Conservation (phyloP, 23 red algal genomes). For the Rhodosorus marinus region DNA sequence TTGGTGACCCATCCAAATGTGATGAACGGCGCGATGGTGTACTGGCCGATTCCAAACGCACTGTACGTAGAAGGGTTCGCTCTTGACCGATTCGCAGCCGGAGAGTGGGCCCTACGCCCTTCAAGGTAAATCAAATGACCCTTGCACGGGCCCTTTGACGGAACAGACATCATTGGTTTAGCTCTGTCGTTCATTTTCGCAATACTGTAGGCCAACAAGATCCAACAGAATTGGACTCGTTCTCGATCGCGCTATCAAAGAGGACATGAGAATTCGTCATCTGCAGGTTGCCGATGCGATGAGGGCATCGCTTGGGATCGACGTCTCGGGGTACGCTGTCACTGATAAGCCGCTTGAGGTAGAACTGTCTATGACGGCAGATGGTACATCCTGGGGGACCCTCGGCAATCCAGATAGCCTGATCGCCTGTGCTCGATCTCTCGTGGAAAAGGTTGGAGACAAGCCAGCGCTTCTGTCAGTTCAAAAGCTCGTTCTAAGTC, state of each 20-base stretch:
- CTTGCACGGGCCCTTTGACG: background rate
- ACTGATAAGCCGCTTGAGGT: slow-evolving; percentile 39
- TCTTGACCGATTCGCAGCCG: slow-evolving; percentile 62
- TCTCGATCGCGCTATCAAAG: slow-evolving; percentile 39
- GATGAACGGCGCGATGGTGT: slow-evolving; percentile 83
- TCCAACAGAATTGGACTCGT: slow-evolving; percentile 61
- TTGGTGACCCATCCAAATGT: slow-evolving; percentile 96
- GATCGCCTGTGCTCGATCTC: too few species aligned
- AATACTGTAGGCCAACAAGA: too few species aligned
- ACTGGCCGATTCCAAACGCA: slow-evolving; percentile 74
- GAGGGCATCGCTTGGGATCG: slow-evolving; percentile 62
- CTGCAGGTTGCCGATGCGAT: slow-evolving; percentile 71
- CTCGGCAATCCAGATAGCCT: slow-evolving; percentile 17
- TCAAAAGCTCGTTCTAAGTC: too few species aligned
- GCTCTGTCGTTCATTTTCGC: background rate
- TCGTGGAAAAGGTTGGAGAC: too few species aligned
- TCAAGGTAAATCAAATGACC: too few species aligned
- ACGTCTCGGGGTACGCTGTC: slow-evolving; percentile 13
- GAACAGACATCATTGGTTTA: background rate
- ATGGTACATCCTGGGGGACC: slow-evolving; percentile 27
- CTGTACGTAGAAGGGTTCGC: slow-evolving; percentile 89
- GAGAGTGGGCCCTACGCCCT: slow-evolving; percentile 19
- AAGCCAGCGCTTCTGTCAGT: too few species aligned
- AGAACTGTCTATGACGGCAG: background rate
- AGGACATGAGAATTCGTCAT: slow-evolving; percentile 42